Evolutionary conservation across 192 early-diverging fungal species (phyloP), one percentile per base, ranked within the genome.

Genomic region (Dissophora globulifera): DNA sequence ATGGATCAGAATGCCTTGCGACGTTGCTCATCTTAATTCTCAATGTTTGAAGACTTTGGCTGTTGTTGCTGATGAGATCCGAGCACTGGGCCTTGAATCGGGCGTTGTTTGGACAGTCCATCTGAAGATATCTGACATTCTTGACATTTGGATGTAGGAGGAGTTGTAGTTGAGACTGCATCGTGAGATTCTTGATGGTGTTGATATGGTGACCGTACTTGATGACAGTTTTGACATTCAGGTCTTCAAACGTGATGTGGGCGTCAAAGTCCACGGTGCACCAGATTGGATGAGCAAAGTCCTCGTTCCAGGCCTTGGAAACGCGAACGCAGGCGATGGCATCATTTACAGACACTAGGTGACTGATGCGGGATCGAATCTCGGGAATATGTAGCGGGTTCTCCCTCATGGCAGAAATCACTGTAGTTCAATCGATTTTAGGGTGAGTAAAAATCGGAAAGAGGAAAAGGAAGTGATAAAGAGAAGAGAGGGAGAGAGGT

Each of bases 311-410:
- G 17, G 12, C 52, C 17, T 65, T 65, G 31, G 52, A 55, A 31
- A 65, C 62, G 2, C 52, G n/a, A 33, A 55, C 43, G 31, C 62
- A 65, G 19, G 52, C 45, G 25, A 65, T 23, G 30, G 62, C 62
- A 42, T 53, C 43, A 9, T 32, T 27, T 16, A 46, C 20, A 12
- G 50, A 55, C 29, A 65, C 42, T 9, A 65, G 42, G 26, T 41
- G 62, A 25, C 51, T 47, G 42, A 65, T 2, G 4, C 42, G 42
- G 29, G 16, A 12, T 48, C 62, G 26, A 33, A 66, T 56, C 23
- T 66, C 63, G 17, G 63, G 52, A 13, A 46, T 38, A 0, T 66
- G 29, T 19, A 66, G 43, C 19, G 52, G 49, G 40, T 54, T 64
- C 12, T 46, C 41, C 11, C 27, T 35, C 22, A 57, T 42, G 20